phyloP scores from a whole-genome alignment of 345 rosid genomes.

The Litchi chinensis region DNA sequence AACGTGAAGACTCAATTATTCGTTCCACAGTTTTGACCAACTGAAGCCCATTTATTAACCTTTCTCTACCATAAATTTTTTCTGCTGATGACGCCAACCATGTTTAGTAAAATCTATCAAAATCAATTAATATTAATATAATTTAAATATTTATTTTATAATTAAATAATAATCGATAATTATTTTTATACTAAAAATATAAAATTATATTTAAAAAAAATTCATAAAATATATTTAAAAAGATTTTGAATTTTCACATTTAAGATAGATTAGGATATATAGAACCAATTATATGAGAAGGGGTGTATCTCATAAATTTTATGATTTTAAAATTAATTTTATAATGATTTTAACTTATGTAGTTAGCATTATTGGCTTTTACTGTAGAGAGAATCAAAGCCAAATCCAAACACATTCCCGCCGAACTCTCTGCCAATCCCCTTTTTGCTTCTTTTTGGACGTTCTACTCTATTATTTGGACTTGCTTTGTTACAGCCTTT shows the following conservation, averaged over 20 bases:
- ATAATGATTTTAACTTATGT: not conserved
- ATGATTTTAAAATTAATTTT: not conserved
- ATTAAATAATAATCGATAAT: too few relatives aligned
- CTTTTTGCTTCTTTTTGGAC: not conserved
- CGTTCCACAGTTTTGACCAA: constrained; percentile 35
- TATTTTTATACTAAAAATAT: too few relatives aligned
- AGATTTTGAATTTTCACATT: too few relatives aligned
- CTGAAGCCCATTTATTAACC: not conserved
- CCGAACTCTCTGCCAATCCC: constrained; percentile 34
- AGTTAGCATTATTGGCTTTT: not conserved
- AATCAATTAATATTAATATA: too few relatives aligned
- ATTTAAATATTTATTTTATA: too few relatives aligned
- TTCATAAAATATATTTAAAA: too few relatives aligned
- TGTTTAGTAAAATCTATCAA: too few relatives aligned
- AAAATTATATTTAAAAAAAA: too few relatives aligned
- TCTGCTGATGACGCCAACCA: too few relatives aligned
- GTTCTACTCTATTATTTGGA: not conserved
- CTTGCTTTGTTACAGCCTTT: constrained; percentile 16
- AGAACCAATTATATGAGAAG: too few relatives aligned
- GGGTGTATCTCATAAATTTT: not conserved
- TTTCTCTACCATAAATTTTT: not conserved
- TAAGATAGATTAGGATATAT: too few relatives aligned
- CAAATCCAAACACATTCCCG: constrained; percentile 23
- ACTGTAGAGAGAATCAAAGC: constrained; percentile 18
- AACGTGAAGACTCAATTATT: constrained; percentile 48